Evolutionary conservation across 331 rosid species (phyloP).

Genomic region (Erythrophleum ivorense): DNA sequence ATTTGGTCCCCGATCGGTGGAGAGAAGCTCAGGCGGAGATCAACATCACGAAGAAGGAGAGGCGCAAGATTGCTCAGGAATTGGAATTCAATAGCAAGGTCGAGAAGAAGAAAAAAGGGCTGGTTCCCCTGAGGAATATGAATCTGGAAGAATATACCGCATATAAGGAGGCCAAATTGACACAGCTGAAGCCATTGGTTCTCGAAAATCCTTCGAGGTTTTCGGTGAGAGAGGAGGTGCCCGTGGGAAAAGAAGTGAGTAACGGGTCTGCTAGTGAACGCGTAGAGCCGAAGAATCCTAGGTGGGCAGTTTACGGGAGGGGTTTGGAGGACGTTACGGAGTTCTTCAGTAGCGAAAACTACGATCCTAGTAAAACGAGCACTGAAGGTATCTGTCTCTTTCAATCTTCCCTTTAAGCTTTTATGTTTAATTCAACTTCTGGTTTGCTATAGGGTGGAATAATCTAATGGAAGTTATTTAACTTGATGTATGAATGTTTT

Average conservation of each 20-base stretch:
- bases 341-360: slow-evolving; percentile 70
- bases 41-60: slow-evolving; percentile 80
- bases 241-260: neutral
- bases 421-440: neutral
- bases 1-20: slow-evolving; percentile 84
- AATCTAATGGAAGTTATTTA: neutral
- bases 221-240: slow-evolving; percentile 30
- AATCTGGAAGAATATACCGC: slow-evolving; percentile 67
- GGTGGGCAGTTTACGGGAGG: slow-evolving; percentile 93
- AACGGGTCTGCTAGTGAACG: slow-evolving; percentile 49
- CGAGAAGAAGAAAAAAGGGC: slow-evolving; percentile 67
- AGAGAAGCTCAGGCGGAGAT: slow-evolving; percentile 79
- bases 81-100: slow-evolving; percentile 72
- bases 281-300: slow-evolving; percentile 74
- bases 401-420: neutral
- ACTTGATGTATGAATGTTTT: slow-evolving; percentile 17
- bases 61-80: slow-evolving; percentile 82
- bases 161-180: slow-evolving; percentile 71
- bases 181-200: slow-evolving; percentile 65
- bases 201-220: slow-evolving; percentile 55
- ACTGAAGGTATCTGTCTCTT: slow-evolving; percentile 52
- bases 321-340: slow-evolving; percentile 84
- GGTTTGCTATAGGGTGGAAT: slow-evolving; percentile 12
- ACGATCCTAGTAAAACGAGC: slow-evolving; percentile 52
- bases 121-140: slow-evolving; percentile 65